A percentile compares a stretch with the other conserved stretches of the same genome.
These are phyloP conservation scores for Gamsiella multidivaricata DNA, from an alignment of 192 early-diverging fungal species.

Conservation along the genomic window DNA sequence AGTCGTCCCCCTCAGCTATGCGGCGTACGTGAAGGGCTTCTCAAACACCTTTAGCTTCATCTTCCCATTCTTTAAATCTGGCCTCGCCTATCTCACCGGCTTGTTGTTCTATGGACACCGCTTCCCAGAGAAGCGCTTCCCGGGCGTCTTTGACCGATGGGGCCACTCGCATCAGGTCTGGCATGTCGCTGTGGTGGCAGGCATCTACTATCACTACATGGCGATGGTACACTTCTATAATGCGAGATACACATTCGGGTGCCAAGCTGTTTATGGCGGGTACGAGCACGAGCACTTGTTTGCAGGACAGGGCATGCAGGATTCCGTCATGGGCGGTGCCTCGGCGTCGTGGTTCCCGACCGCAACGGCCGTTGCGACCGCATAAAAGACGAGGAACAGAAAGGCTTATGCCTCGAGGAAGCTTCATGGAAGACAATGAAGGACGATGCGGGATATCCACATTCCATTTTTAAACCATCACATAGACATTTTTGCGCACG, in stretches of 20 bases:
- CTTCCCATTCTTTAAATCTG: constrained; percentile 60
- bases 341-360: constrained; percentile 26
- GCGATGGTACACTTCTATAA: constrained; percentile 67
- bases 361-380: constrained; percentile 6
- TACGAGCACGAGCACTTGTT: constrained; percentile 29
- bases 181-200: constrained; percentile 71
- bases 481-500: neutral
- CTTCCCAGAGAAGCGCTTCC: constrained; percentile 70
- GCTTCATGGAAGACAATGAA: too few species aligned
- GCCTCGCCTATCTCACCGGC: constrained; percentile 64
- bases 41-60: constrained; percentile 58
- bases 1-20: constrained; percentile 62
- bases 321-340: neutral
- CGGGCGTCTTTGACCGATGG: constrained; percentile 67
- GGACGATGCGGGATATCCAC: too few species aligned
- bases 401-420: neutral
- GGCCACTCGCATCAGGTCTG: constrained; percentile 73
- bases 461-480: neutral
- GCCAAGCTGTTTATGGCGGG: constrained; percentile 52
- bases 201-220: constrained; percentile 72
- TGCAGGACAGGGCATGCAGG: neutral
- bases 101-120: constrained; percentile 73
- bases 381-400: too few species aligned
- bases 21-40: constrained; percentile 57
- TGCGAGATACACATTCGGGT: constrained; percentile 59